phyloP scores from a whole-genome alignment of 73 alveolate genomes.

The Blepharisma japonicum region DNA sequence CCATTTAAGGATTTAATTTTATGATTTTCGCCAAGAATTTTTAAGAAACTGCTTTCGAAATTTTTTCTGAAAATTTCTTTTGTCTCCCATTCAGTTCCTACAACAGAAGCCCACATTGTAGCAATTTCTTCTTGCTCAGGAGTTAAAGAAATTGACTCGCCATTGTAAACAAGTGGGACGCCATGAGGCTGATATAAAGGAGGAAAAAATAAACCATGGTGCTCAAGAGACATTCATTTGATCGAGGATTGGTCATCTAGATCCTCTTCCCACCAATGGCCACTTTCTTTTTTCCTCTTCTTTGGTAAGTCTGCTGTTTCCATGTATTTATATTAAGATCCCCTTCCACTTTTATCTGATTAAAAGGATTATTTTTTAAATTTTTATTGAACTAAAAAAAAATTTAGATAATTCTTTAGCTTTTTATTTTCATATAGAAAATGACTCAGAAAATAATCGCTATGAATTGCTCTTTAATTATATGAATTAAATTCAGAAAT shows the following conservation, averaged over 20 bases:
- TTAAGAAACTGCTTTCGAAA: slow-evolving; percentile 73
- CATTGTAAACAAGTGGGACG: slow-evolving; percentile 81
- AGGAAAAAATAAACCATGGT: slow-evolving; percentile 93
- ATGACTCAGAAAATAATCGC: too few species aligned
- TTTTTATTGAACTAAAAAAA: too few species aligned
- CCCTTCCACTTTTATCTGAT: too few species aligned
- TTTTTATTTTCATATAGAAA: too few species aligned
- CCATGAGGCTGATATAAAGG: slow-evolving; percentile 87
- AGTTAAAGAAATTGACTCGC: slow-evolving; percentile 58
- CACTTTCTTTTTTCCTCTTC: slow-evolving; percentile 47
- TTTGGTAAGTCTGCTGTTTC: slow-evolving; percentile 8
- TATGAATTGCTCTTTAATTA: too few species aligned
- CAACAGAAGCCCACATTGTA: slow-evolving; percentile 88
- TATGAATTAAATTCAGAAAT: too few species aligned
- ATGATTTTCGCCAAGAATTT: slow-evolving; percentile 61
- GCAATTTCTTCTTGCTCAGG: slow-evolving; percentile 96
- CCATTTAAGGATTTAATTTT: slow-evolving; percentile 65
- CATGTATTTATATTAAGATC: too few species aligned
- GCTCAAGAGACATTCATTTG: slow-evolving; percentile 93
- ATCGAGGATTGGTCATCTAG: slow-evolving; percentile 59
- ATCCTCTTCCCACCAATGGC: slow-evolving; percentile 40
- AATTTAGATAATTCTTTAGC: too few species aligned
- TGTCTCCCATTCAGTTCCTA: slow-evolving; percentile 83
- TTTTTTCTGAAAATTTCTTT: slow-evolving; percentile 77
- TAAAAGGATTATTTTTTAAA: too few species aligned